Evolutionary conservation across 371 early-diverging fungal genomes (phyloP), one percentile per base, ranked within the genome.

Genomic region (Haplosporangium sp.): DNA sequence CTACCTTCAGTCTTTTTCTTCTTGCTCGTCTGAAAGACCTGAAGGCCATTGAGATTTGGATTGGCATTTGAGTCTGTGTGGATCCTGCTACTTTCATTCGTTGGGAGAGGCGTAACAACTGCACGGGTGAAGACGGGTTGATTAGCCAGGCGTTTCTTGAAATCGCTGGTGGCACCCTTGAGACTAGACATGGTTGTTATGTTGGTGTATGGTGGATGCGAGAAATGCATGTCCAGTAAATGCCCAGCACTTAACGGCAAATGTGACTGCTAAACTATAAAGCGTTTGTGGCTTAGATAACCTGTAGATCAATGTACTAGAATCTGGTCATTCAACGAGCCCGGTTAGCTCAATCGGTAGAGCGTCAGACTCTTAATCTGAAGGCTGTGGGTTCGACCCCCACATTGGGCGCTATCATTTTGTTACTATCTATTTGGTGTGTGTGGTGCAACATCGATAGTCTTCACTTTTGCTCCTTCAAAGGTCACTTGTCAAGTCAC

Each of bases 261-360:
- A n/a, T 29, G 29, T 29, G 29, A 29, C 29, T 29, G 29, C 4
- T 29, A 29, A 29, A 29, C 29, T 29, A n/a, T 29, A 29, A 4
- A 29, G 29, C 4, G 29, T 29, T 29, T 29, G 29, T 29, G 29
- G 29, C 29, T 29, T 29, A 29, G 29, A 29, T 29, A 29, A 29
- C 29, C 29, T 29, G 4, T 29, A 29, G 29, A 29, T 29, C 29
- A 29, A 29, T 29, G 29, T 29, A 1, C 4, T 29, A 10, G 11
- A 5, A 9, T 46, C n/a, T 5, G n/a, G n/a, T 11, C 11, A 46
- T 10, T 46, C 5, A 46, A 1, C 46, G 45, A 46, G 93, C 94
- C 94, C 90, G 90, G 93, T 90, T 93, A 95, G 94, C 94, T 94
- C 95, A 95, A 92, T 94, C 92, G 95, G 95, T 90, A 95, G 95